Evolutionary conservation across 2,329 filamentous ascomycete genomes (phyloP).

Genomic region (Paraphoma chrysanthemicola): DNA sequence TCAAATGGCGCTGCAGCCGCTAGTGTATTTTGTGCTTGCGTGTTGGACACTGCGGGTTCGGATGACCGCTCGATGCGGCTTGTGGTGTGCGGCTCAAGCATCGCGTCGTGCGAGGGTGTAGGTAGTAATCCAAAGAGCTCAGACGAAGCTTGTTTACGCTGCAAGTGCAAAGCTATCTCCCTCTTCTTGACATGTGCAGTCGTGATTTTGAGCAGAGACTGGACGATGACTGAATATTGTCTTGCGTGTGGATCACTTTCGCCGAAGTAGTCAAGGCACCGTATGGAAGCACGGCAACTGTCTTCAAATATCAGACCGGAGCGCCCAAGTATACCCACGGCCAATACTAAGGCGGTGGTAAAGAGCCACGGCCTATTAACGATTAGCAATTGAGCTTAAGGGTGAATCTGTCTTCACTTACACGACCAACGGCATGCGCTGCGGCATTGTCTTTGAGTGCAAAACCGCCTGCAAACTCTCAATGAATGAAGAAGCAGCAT

Average conservation of each 20-base stretch:
- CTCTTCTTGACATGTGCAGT: slow-evolving; percentile 32
- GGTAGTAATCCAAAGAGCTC: slow-evolving; percentile 37
- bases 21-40: slow-evolving; percentile 7
- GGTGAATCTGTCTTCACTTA: slow-evolving; percentile 12
- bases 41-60: slow-evolving; percentile 1
- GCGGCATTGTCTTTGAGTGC: slow-evolving; percentile 25
- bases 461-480: slow-evolving; percentile 33
- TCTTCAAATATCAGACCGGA: slow-evolving; percentile 28
- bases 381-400: background rate
- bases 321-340: slow-evolving; percentile 33
- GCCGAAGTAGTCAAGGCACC: slow-evolving; percentile 37
- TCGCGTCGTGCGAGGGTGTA: slow-evolving; percentile 4
- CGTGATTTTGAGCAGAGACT: slow-evolving; percentile 33
- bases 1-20: slow-evolving; percentile 21
- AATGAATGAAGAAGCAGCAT: slow-evolving; percentile 35
- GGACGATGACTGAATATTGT: slow-evolving; percentile 36
- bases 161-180: slow-evolving; percentile 27
- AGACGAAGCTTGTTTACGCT: slow-evolving; percentile 38
- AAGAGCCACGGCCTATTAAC: slow-evolving; percentile 38
- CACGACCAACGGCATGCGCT: slow-evolving; percentile 42
- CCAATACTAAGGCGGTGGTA: slow-evolving; percentile 37
- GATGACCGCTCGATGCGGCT: slow-evolving; percentile 6
- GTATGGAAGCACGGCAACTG: slow-evolving; percentile 30
- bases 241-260: slow-evolving; percentile 36
- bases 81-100: background rate